Base-by-base conservation (phyloP, 768 basidiomycete species). In the Calocybe gangraenosa region DNA sequence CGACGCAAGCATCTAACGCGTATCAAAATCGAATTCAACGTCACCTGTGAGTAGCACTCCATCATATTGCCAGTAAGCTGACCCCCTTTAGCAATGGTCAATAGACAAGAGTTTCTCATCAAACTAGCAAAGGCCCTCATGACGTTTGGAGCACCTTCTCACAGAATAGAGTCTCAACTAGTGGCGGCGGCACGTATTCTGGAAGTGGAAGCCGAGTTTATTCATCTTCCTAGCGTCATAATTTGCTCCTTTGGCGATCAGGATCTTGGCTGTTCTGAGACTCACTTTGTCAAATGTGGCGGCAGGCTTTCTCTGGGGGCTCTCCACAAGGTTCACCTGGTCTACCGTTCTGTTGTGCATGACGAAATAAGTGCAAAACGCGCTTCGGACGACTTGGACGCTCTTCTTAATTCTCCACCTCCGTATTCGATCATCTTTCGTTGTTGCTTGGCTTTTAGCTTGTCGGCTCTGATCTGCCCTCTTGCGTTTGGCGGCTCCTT, bases 101-200 rank as follows among this genome's bases (percentile, higher is more conserved):
- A 84, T 49, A 77, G 94, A 45, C 92, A 94, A 52, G 79, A 81
- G 44, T 97, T 95, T 65, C 66, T 96, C 25, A 76, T 92, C 60
- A 90, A 82, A 59, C 76, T 96, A 20, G 90, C 92, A 13, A 78
- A 84, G 49, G 82, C 89, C 14, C 71, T 96, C 32, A 93, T 97
- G 88, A 82, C 82, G 10, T 94, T 89, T 58, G 92, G 92, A 3
- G 90, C 92, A 14, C 92, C 92, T 0, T 92, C 90, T 18, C 94
- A 97, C 66, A 82, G 94, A 23, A 88, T 97, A 48, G 92, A 95
- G 65, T 85, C 91, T 2, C 93, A 96, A 61, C 80, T 97, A 31
- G 74, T 86, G 23, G 87, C 92, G 8, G 90, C 90, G 7, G 90
- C 93, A 0, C 77, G 83, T 13, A 92, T 93, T 42, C 81, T 97